Base-by-base conservation (phyloP, 441 rosid genomes). In the Erodium texanum region DNA sequence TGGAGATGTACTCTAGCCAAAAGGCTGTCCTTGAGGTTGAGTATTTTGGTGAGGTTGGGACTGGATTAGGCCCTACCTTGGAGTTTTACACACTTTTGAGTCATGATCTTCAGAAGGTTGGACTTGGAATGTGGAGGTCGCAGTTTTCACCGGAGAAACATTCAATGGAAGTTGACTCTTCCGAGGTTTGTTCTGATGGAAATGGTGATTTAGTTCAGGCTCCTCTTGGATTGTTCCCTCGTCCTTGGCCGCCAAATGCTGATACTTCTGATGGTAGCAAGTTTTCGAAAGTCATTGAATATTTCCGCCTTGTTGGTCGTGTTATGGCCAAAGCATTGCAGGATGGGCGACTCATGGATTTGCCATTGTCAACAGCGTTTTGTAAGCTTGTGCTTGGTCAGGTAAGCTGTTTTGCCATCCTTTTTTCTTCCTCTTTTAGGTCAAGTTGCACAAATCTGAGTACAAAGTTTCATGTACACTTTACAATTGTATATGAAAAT, bases 1-100 rank as follows among this genome's bases (percentile, higher is more conserved):
- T 96, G 99, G 99, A 96, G 87, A 93, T 96, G 99, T 96, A 90
- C 82, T 96, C 97, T 77, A 88, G 97, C 82, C 98, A 96, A 73
- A 90, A 93, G 77, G 97, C 97, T 73, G 90, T 96, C 70, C 97
- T 96, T 72, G 99, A 96, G 79, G 99, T 96, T 11, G 99, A 96
- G 77, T 96, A 96, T 82, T 93, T 96, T 88, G 99, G 99, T 70
- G 99, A 96, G 85, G 99, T 96, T 72, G 98, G 99, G 62, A 96
- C 99, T 54, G 99, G 99, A 38, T 80, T 96, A 76, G 99, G 99
- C 65, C 99, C 99, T 58, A 96, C 99, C 16, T 82, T 96, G 70
- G 99, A 96, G 82, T 96, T 96, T 71, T 96, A 96, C 79, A 96
- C 99, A 18, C 94, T 96, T 72, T 66, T 96, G 67, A 93, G 99